Percentiles rank a stretch among this genome's conserved stretches.
These are phyloP conservation scores for Erigeron canadensis DNA, from an alignment of 129 eudicot species.

Conservation along the genomic window DNA sequence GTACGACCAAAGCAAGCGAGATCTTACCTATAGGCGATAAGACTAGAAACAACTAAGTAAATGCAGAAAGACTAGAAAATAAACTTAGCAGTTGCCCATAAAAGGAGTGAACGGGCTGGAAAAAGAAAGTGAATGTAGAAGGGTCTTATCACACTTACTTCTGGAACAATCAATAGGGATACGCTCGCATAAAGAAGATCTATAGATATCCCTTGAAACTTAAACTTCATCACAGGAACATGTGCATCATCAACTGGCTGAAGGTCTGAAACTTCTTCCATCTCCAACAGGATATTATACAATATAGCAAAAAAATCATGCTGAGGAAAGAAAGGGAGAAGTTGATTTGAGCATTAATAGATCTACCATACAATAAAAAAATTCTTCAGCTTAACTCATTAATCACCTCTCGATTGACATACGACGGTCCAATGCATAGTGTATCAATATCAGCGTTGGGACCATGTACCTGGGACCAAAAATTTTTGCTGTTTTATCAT, in stretches of 20 bases:
- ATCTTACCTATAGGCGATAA: background rate
- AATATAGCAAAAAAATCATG: slow-evolving; percentile 35
- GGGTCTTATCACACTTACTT: slow-evolving; percentile 30
- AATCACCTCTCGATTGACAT: slow-evolving; percentile 42
- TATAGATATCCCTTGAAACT: slow-evolving; percentile 44
- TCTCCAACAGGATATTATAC: slow-evolving; percentile 34
- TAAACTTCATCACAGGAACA: slow-evolving; percentile 46
- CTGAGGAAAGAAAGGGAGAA: slow-evolving; percentile 23
- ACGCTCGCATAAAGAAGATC: slow-evolving; percentile 47
- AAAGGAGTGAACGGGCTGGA: no score
- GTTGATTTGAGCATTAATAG: slow-evolving; percentile 15
- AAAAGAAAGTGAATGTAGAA: slow-evolving; percentile 12
- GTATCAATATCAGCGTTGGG: slow-evolving; percentile 43
- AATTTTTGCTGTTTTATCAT: slow-evolving; percentile 16
- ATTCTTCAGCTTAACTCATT: background rate
- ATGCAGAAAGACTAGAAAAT: background rate
- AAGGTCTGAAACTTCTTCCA: slow-evolving; percentile 46
- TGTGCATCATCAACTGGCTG: slow-evolving; percentile 43
- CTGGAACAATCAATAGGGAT: slow-evolving; percentile 40
- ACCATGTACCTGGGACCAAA: slow-evolving; percentile 41
- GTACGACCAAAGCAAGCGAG: no score
- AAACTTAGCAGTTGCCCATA: no score
- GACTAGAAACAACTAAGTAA: slow-evolving; percentile 15
- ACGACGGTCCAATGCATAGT: slow-evolving; percentile 42
- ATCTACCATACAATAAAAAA: background rate